A percentile compares a stretch with the other conserved stretches of the same genome.
Evolutionary conservation across 495 filamentous ascomycete species (phyloP).

Genomic region (Aspergillus conjunctus): DNA sequence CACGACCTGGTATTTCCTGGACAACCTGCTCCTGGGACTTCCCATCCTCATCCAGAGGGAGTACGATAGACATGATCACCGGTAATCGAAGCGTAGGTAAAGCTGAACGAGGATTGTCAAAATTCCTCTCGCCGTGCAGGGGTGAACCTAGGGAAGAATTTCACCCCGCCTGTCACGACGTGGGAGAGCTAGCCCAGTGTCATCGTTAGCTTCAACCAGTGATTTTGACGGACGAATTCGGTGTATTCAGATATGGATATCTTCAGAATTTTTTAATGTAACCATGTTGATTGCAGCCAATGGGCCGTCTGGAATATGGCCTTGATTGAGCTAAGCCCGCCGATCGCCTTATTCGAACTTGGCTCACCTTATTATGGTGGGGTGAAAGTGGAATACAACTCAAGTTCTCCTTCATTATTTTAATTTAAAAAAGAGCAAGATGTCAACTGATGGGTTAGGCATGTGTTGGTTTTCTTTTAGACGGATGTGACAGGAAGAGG

Average conservation of each 20-base stretch:
- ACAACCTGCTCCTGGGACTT: constrained; percentile 6
- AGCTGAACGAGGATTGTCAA: background rate
- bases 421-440: too few species aligned
- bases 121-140: background rate
- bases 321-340: background rate
- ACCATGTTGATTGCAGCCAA: background rate
- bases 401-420: too few species aligned
- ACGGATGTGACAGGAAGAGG: too few species aligned
- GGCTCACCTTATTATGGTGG: background rate
- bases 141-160: background rate
- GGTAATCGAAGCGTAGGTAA: background rate
- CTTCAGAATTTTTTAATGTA: background rate
- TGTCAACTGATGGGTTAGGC: too few species aligned
- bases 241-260: background rate
- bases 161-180: background rate
- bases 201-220: background rate
- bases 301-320: background rate
- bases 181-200: background rate
- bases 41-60: background rate
- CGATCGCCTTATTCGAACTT: background rate
- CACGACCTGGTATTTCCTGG: background rate
- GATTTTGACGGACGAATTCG: background rate
- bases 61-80: background rate
- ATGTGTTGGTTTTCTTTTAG: too few species aligned
- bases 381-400: too few species aligned